Percentiles rank a stretch among this genome's conserved stretches.
Conservation (phyloP, 164 flowering plant species). For the Santalum album region DNA sequence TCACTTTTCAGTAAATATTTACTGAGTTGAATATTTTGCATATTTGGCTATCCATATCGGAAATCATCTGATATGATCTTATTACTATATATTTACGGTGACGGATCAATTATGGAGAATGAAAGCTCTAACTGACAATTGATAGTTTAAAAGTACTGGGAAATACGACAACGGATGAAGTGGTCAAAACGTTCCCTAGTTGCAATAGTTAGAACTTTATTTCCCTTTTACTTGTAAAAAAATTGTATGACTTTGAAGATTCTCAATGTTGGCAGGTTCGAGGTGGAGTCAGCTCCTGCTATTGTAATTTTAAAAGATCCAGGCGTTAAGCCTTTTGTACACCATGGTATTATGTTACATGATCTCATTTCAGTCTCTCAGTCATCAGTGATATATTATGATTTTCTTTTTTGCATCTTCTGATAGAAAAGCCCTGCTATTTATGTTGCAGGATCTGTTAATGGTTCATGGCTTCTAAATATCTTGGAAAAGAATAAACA, state of each 20-base stretch:
- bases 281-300: slow-evolving; percentile 94
- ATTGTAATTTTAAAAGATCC: slow-evolving; percentile 78
- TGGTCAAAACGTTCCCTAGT: too few species aligned
- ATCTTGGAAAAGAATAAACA: slow-evolving; percentile 75
- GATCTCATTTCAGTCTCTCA: background rate
- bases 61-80: too few species aligned
- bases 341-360: slow-evolving; percentile 46
- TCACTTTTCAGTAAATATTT: too few species aligned
- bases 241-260: background rate
- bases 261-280: slow-evolving; percentile 43
- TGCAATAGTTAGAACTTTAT: background rate
- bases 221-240: background rate
- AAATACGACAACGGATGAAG: too few species aligned
- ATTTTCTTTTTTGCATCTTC: background rate
- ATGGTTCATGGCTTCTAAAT: slow-evolving; percentile 41
- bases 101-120: too few species aligned
- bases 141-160: too few species aligned
- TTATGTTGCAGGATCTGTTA: slow-evolving; percentile 47
- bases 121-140: too few species aligned
- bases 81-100: too few species aligned
- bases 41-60: too few species aligned
- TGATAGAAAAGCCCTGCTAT: slow-evolving; percentile 4
- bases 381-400: background rate
- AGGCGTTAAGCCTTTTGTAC: slow-evolving; percentile 69
- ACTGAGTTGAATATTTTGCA: too few species aligned